phyloP scores from a whole-genome alignment of 164 flowering plant genomes.

The Umbilicus rupestris region DNA sequence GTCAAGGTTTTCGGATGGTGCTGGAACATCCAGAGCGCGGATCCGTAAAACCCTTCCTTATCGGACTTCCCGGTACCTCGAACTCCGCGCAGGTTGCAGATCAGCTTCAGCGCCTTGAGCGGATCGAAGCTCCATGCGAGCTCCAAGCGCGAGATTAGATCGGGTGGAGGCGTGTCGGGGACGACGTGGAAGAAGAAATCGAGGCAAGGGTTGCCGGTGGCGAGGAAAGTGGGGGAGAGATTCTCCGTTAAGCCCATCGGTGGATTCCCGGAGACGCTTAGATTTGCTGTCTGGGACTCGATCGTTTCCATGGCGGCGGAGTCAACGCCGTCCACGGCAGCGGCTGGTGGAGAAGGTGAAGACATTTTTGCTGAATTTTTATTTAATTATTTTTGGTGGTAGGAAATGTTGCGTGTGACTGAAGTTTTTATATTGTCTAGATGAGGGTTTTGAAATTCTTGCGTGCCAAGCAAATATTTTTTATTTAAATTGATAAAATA shows the following conservation, averaged over 20 bases:
- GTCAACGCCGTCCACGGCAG: neutral
- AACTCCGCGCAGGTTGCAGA: slow-evolving; percentile 47
- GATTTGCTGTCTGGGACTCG: slow-evolving; percentile 7
- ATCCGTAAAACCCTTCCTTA: slow-evolving; percentile 30
- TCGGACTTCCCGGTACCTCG: slow-evolving; percentile 46
- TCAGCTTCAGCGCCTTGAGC: slow-evolving; percentile 39
- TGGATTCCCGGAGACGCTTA: neutral
- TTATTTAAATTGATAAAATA: too few relatives aligned
- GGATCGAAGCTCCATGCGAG: slow-evolving; percentile 35
- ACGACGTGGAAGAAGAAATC: slow-evolving; percentile 63
- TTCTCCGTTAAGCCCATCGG: slow-evolving; percentile 36
- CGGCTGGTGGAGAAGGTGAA: neutral
- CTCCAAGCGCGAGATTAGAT: slow-evolving; percentile 15
- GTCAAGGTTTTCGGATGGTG: slow-evolving; percentile 35
- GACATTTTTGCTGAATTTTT: slow-evolving; percentile 4
- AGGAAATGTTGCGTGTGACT: neutral
- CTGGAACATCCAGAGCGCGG: slow-evolving; percentile 35
- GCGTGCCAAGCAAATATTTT: too few relatives aligned
- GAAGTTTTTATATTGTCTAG: too few relatives aligned
- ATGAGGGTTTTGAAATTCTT: too few relatives aligned
- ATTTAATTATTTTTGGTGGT: too few relatives aligned
- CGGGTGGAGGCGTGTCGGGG: slow-evolving; percentile 30
- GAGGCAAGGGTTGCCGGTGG: slow-evolving; percentile 45
- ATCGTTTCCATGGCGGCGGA: slow-evolving; percentile 3
- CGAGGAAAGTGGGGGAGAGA: slow-evolving; percentile 26